phyloP scores from a whole-genome alignment of 768 basidiomycete genomes.

The Auriscalpium microsporum region DNA sequence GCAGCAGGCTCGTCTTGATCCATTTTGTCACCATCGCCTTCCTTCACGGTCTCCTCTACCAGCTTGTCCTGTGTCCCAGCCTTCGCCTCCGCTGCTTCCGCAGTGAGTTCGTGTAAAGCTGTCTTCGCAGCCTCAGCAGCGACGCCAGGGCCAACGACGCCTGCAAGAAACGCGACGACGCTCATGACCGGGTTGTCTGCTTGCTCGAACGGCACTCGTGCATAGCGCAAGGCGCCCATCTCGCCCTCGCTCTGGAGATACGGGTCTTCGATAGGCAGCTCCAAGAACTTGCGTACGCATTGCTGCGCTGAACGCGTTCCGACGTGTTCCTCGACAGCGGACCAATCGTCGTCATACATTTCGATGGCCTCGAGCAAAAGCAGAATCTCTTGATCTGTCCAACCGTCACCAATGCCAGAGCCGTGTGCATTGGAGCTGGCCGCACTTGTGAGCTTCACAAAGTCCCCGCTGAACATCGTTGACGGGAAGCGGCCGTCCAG shows the following conservation, averaged over 20 bases:
- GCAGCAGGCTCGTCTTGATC: slow-evolving; percentile 16
- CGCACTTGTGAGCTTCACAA: slow-evolving; percentile 68
- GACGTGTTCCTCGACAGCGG: slow-evolving; percentile 85
- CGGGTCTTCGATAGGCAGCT: slow-evolving; percentile 93
- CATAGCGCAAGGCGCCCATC: slow-evolving; percentile 67
- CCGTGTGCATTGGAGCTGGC: slow-evolving; percentile 27
- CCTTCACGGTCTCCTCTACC: slow-evolving; percentile 23
- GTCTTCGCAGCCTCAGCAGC: slow-evolving; percentile 92
- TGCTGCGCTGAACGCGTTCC: slow-evolving; percentile 87
- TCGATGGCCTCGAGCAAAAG: slow-evolving; percentile 92
- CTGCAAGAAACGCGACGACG: slow-evolving; percentile 94
- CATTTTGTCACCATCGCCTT: slow-evolving; percentile 25
- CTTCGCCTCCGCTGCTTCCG: slow-evolving; percentile 29
- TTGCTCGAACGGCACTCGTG: slow-evolving; percentile 83
- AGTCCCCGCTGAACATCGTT: slow-evolving; percentile 94
- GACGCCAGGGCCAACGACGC: slow-evolving; percentile 82
- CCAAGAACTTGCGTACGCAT: slow-evolving; percentile 92
- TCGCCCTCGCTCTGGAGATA: slow-evolving; percentile 75
- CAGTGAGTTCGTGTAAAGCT: slow-evolving; percentile 74
- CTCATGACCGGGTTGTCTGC: slow-evolving; percentile 98
- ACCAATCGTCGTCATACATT: slow-evolving; percentile 98
- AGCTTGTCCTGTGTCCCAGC: slow-evolving; percentile 24
- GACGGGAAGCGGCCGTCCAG: slow-evolving; percentile 95
- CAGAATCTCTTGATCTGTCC: slow-evolving; percentile 88
- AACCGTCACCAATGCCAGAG: slow-evolving; percentile 43